phyloP scores from a whole-genome alignment of 1,284 basidiomycete genomes.

The Pyrrhoderma lamaoense region DNA sequence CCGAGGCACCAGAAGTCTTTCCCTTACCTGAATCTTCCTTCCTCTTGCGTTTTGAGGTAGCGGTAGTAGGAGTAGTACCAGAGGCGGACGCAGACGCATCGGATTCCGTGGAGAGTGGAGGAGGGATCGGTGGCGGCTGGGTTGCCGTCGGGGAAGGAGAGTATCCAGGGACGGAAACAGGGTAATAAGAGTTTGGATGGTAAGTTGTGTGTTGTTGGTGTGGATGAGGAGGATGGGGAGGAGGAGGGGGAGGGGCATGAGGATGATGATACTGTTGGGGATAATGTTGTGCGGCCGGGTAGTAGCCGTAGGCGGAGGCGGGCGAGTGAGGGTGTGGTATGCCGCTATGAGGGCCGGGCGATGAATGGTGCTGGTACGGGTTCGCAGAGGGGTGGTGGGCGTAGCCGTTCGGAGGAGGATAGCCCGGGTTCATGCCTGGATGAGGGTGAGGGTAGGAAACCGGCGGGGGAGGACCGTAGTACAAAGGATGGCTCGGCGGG shows the following conservation, averaged over 20 bases:
- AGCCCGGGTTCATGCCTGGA: constrained; percentile 55
- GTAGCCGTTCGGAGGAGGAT: constrained; percentile 45
- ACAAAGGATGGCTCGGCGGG: constrained; percentile 19
- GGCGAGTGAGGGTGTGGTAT: constrained; percentile 23
- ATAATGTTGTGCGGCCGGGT: constrained; percentile 36
- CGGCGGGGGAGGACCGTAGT: constrained; percentile 34
- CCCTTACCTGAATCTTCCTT: constrained; percentile 40
- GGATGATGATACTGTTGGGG: constrained; percentile 36
- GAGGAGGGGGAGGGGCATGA: constrained; percentile 50
- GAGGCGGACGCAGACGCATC: constrained; percentile 21
- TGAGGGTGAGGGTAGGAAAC: constrained; percentile 31
- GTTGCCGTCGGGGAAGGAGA: constrained; percentile 27
- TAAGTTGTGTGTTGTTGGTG: too few species aligned
- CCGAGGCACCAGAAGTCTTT: constrained; percentile 39
- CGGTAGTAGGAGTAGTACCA: constrained; percentile 19
- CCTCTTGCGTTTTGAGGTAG: constrained; percentile 57
- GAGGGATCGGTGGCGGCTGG: constrained; percentile 31
- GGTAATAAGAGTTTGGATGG: too few species aligned
- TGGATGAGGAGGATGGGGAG: constrained; percentile 19
- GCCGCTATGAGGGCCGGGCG: constrained; percentile 35
- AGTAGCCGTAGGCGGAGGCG: constrained; percentile 20
- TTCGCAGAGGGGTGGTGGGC: constrained; percentile 35
- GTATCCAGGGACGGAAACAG: constrained; percentile 53
- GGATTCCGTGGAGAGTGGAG: constrained; percentile 28
- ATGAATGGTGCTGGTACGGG: constrained; percentile 31